Evolutionary conservation across 2,329 filamentous ascomycete species (phyloP).

Genomic region (Phialemoniopsis sp.): DNA sequence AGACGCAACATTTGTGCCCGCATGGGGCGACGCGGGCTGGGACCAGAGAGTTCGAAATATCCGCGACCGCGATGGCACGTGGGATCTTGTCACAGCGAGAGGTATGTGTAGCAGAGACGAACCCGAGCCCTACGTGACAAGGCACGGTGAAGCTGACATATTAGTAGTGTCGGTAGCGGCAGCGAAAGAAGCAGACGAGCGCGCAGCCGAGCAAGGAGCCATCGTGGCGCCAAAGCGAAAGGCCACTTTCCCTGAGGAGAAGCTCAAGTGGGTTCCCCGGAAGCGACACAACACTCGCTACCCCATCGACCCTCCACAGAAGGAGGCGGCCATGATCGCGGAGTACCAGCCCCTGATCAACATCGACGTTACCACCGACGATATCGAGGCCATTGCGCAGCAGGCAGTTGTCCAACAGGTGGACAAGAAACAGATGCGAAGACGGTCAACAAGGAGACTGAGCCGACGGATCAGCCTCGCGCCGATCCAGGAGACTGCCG

Average conservation of each 20-base stretch:
- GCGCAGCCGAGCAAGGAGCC: neutral
- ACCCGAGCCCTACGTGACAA: neutral
- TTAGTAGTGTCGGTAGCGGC: constrained; percentile 7
- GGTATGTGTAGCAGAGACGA: constrained; percentile 9
- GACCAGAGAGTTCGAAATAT: constrained; percentile 8
- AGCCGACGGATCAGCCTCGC: constrained; percentile 19
- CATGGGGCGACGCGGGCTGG: constrained; percentile 24
- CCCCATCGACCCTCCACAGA: constrained; percentile 16
- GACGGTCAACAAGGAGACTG: constrained; percentile 17
- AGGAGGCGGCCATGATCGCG: constrained; percentile 10
- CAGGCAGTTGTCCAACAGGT: constrained; percentile 9
- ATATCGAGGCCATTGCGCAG: constrained; percentile 2
- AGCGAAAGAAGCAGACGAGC: constrained; percentile 6
- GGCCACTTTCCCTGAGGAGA: constrained; percentile 13
- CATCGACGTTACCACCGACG: constrained; percentile 9
- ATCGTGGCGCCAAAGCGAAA: constrained; percentile 2
- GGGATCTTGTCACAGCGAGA: constrained; percentile 16
- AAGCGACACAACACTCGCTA: constrained; percentile 26
- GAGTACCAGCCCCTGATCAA: constrained; percentile 15
- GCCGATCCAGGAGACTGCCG: constrained; percentile 10
- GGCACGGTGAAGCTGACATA: neutral
- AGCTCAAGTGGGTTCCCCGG: constrained; percentile 17
- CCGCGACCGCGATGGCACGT: constrained; percentile 4
- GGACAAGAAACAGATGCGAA: constrained; percentile 14
- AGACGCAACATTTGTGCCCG: constrained; percentile 20